phyloP scores from a whole-genome alignment of 23 red algal genomes.

The Chondrus crispus region DNA sequence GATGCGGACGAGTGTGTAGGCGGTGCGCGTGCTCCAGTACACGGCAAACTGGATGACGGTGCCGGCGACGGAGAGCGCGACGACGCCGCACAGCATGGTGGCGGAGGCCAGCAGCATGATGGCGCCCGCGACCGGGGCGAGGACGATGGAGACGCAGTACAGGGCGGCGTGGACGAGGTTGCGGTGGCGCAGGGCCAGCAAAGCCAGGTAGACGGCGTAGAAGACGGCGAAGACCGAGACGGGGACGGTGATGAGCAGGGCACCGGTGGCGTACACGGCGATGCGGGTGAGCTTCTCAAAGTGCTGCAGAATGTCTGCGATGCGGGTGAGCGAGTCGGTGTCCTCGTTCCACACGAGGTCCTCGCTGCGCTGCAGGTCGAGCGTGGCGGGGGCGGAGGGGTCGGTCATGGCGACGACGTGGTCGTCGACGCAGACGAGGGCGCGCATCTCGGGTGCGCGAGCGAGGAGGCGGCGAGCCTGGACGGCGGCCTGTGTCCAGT shows the following conservation, averaged over 20 bases:
- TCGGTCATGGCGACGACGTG: background rate
- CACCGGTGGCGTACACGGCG: slow-evolving; percentile 28
- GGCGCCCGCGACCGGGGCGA: slow-evolving; percentile 14
- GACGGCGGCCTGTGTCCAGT: slow-evolving; percentile 26
- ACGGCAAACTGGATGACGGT: slow-evolving; percentile 33
- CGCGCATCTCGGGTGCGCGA: background rate
- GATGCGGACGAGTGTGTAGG: slow-evolving; percentile 37
- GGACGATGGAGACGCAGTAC: slow-evolving; percentile 7
- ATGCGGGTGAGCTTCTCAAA: slow-evolving; percentile 37
- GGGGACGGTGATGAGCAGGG: background rate
- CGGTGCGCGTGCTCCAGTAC: slow-evolving; percentile 46
- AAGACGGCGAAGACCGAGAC: slow-evolving; percentile 7
- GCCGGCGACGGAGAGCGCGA: slow-evolving; percentile 11
- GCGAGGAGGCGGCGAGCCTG: slow-evolving; percentile 11
- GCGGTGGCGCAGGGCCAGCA: background rate
- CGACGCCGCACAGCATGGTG: slow-evolving; percentile 13
- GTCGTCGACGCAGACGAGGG: background rate
- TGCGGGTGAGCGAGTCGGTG: slow-evolving; percentile 2
- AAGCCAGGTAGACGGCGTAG: slow-evolving; percentile 3
- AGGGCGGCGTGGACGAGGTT: background rate
- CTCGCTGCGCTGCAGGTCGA: background rate
- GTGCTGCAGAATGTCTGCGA: slow-evolving; percentile 8
- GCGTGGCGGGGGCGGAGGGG: background rate
- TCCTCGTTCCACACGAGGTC: slow-evolving; percentile 31
- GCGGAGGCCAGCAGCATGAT: background rate